Conservation (phyloP, 768 basidiomycete species). For the Kwoniella shandongensis region DNA sequence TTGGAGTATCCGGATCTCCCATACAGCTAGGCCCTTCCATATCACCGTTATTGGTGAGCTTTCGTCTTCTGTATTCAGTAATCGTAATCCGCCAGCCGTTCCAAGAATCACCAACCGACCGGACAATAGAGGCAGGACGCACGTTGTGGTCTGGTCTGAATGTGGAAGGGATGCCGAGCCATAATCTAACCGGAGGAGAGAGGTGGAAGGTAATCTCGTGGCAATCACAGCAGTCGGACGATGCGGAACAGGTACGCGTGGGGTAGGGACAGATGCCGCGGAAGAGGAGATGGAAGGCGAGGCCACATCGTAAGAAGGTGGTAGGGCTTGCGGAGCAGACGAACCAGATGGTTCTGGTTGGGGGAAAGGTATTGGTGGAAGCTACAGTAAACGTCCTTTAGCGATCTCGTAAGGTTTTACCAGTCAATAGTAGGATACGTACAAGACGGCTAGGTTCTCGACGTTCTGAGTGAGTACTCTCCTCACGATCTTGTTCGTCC, state of each 20-base stretch:
- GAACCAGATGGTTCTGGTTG: too few relatives aligned
- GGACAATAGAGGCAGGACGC: constrained; percentile 16
- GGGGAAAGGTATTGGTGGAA: too few relatives aligned
- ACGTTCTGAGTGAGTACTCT: too few relatives aligned
- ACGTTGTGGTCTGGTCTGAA: constrained; percentile 17
- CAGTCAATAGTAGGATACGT: too few relatives aligned
- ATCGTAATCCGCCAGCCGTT: constrained; percentile 21
- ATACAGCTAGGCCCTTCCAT: constrained; percentile 30
- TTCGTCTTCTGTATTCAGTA: constrained; percentile 12
- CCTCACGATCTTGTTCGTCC: too few relatives aligned
- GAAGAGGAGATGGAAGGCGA: background rate
- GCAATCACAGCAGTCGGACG: constrained; percentile 2
- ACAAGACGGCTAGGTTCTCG: too few relatives aligned
- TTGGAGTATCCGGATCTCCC: constrained; percentile 26
- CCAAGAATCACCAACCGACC: constrained; percentile 24
- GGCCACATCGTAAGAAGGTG: constrained; percentile 9
- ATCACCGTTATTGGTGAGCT: constrained; percentile 11
- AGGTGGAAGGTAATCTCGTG: constrained; percentile 1
- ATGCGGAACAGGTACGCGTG: background rate
- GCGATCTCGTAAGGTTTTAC: too few relatives aligned
- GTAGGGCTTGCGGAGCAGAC: background rate
- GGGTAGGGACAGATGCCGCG: background rate
- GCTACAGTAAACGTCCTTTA: too few relatives aligned
- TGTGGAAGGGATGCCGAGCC: constrained; percentile 18
- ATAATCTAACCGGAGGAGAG: constrained; percentile 23